phyloP scores from a whole-genome alignment of 1,284 basidiomycete genomes.

The Waitea zeae region DNA sequence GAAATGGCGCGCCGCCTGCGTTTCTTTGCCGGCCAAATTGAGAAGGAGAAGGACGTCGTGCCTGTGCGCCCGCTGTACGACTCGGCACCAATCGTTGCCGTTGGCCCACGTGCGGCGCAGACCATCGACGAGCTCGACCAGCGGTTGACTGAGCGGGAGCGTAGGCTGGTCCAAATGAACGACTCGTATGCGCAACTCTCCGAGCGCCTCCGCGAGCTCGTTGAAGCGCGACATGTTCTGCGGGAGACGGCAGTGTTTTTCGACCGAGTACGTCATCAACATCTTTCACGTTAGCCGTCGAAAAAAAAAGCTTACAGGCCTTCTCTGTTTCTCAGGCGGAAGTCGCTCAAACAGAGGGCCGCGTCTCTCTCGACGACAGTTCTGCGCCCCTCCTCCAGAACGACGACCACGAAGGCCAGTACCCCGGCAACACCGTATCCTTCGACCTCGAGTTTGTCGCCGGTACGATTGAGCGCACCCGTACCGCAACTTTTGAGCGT shows the following conservation, averaged over 20 bases:
- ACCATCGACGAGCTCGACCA: constrained; percentile 89
- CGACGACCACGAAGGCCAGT: constrained; percentile 69
- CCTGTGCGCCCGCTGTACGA: constrained; percentile 73
- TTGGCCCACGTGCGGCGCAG: constrained; percentile 82
- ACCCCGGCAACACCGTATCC: constrained; percentile 29
- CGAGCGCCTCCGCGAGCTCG: constrained; percentile 73
- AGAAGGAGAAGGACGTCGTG: constrained; percentile 68
- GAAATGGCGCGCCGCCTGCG: constrained; percentile 92
- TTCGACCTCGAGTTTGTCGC: constrained; percentile 96
- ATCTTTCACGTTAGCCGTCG: neutral
- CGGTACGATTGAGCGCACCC: constrained; percentile 88
- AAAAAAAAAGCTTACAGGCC: constrained; percentile 6
- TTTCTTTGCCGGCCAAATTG: constrained; percentile 81
- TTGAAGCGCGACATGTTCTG: constrained; percentile 88
- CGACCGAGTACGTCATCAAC: constrained; percentile 41
- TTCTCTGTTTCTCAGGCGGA: constrained; percentile 41
- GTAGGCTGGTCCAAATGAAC: constrained; percentile 83
- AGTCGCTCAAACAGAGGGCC: constrained; percentile 60
- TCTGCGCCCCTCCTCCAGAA: constrained; percentile 85
- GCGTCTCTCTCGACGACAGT: constrained; percentile 86
- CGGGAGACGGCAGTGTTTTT: constrained; percentile 96
- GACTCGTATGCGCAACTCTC: constrained; percentile 83
- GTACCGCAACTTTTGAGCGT: constrained; percentile 90
- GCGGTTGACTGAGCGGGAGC: constrained; percentile 79
- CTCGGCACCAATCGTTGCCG: constrained; percentile 66